Conservation (phyloP, 192 early-diverging fungal genomes). For the Haplosporangium gracile region DNA sequence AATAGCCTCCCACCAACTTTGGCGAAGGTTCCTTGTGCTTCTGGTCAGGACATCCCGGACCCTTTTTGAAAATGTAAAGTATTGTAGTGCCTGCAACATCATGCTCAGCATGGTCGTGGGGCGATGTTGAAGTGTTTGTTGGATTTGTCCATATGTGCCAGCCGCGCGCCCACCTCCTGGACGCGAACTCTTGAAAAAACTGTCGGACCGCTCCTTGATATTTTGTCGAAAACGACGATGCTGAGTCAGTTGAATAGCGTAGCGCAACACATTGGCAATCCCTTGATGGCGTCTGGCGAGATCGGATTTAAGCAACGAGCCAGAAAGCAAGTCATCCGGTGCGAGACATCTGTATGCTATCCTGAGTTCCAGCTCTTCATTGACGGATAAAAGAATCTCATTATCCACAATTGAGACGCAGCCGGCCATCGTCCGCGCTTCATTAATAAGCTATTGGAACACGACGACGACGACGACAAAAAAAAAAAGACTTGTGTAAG, state of each 20-base stretch:
- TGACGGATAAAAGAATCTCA: slow-evolving; percentile 45
- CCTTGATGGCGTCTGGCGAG: slow-evolving; percentile 14
- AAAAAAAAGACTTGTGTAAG: background rate
- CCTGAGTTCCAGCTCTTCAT: slow-evolving; percentile 54
- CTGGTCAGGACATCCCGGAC: slow-evolving; percentile 31
- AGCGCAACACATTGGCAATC: slow-evolving; percentile 31
- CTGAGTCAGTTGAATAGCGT: slow-evolving; percentile 42
- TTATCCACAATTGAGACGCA: slow-evolving; percentile 49
- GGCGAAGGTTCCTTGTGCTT: slow-evolving; percentile 26
- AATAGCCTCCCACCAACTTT: slow-evolving; percentile 49
- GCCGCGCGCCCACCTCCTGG: slow-evolving; percentile 38
- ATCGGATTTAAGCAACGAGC: background rate
- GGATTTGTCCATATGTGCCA: slow-evolving; percentile 47
- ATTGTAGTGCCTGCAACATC: slow-evolving; percentile 38
- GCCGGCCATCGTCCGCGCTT: slow-evolving; percentile 42
- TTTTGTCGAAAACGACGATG: slow-evolving; percentile 41
- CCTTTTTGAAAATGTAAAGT: slow-evolving; percentile 33
- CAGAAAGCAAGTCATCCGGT: background rate
- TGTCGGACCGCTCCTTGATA: slow-evolving; percentile 46
- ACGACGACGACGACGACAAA: background rate
- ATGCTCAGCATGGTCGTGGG: slow-evolving; percentile 31
- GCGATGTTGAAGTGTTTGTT: slow-evolving; percentile 39
- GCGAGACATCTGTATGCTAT: slow-evolving; percentile 32
- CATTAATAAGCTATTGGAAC: slow-evolving; percentile 25
- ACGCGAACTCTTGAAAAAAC: slow-evolving; percentile 52